Evolutionary conservation across 306 rosid species (phyloP).

Genomic region (Corylus americana): DNA sequence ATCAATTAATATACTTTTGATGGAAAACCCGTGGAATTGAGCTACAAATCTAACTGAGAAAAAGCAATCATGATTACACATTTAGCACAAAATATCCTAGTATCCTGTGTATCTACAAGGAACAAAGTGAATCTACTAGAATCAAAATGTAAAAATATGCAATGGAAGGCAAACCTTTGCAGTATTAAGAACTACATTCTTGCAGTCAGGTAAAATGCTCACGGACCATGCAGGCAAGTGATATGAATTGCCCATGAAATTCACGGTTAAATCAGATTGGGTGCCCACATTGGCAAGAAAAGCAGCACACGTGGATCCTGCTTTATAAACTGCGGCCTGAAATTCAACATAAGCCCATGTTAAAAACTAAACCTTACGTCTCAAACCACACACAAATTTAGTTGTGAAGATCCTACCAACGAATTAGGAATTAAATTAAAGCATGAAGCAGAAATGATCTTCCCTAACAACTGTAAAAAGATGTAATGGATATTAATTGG

Average conservation of each 20-base stretch:
- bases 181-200: slow-evolving; percentile 81
- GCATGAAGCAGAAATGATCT: slow-evolving; percentile 1
- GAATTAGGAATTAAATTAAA: neutral
- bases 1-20: neutral
- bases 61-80: neutral
- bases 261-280: slow-evolving; percentile 62
- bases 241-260: slow-evolving; percentile 76
- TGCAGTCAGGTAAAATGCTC: slow-evolving; percentile 97
- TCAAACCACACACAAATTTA: slow-evolving; percentile 13
- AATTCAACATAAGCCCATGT: slow-evolving; percentile 20
- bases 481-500: neutral
- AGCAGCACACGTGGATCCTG: slow-evolving; percentile 70
- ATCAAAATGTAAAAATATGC: neutral
- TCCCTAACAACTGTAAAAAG: slow-evolving; percentile 8
- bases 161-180: slow-evolving; percentile 73
- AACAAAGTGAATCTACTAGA: neutral
- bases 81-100: neutral
- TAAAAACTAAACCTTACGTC: neutral
- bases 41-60: slow-evolving; percentile 3
- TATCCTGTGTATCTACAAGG: neutral
- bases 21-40: neutral
- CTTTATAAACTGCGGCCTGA: slow-evolving; percentile 78
- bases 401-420: neutral
- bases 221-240: slow-evolving; percentile 94
- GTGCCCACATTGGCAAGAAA: slow-evolving; percentile 79